Percentiles rank a stretch among this genome's conserved stretches.
These are phyloP conservation scores for Telfairia occidentalis DNA, from an alignment of 331 rosid species.

Conservation along the genomic window DNA sequence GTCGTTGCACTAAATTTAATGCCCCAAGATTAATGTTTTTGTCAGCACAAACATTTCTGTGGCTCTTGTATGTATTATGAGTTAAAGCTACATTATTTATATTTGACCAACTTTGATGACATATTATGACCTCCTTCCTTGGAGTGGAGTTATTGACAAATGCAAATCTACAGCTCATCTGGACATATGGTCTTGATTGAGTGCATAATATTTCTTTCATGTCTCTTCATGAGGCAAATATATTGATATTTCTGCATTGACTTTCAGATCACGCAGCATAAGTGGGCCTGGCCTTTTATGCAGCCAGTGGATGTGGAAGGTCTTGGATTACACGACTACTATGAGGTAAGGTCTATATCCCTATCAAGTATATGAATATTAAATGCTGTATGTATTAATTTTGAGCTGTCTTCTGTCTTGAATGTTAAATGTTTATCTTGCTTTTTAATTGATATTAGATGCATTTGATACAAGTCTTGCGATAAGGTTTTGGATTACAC, in stretches of 20 bases:
- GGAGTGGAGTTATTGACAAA: background rate
- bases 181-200: background rate
- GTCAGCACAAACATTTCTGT: background rate
- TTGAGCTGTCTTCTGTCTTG: background rate
- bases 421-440: background rate
- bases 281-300: conserved; percentile 93
- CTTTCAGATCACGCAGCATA: conserved; percentile 71
- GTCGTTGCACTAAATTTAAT: background rate
- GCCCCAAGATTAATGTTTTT: background rate
- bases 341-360: conserved; percentile 43
- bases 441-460: background rate
- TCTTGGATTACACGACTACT: conserved; percentile 78
- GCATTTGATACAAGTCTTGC: background rate
- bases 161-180: background rate
- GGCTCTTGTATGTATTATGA: background rate
- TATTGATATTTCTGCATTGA: conserved; percentile 19
- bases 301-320: conserved; percentile 93
- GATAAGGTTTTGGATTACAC: background rate
- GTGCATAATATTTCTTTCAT: background rate
- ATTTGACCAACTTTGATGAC: background rate
- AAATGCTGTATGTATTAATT: background rate
- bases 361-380: background rate
- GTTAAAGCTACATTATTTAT: background rate
- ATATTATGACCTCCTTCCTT: background rate
- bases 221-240: conserved; percentile 4